Evolutionary conservation across 305 asterid species (phyloP).

Genomic region (Solanum aculeatissimum): DNA sequence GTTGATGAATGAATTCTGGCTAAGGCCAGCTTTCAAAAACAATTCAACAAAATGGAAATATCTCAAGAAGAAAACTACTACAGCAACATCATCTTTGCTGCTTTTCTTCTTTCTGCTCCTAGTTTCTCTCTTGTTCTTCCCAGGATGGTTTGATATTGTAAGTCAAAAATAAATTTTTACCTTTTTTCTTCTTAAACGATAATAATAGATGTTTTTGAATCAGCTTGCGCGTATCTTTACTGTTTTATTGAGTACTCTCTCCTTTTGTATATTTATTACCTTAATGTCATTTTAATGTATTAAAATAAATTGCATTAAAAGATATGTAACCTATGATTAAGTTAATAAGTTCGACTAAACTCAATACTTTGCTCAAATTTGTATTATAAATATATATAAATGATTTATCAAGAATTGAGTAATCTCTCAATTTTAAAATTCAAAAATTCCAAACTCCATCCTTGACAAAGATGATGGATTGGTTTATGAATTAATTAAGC

Average conservation of each 20-base stretch:
- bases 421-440: background rate
- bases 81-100: constrained; percentile 2
- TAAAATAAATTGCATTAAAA: background rate
- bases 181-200: background rate
- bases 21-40: background rate
- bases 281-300: background rate
- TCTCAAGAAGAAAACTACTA: background rate
- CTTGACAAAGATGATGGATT: no score
- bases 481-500: background rate
- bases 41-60: background rate
- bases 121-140: constrained; percentile 10
- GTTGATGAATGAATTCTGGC: constrained; percentile 1
- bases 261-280: background rate
- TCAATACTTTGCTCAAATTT: background rate
- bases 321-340: background rate
- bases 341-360: background rate
- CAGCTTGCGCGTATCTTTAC: background rate
- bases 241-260: background rate
- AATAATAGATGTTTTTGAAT: background rate
- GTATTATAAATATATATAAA: background rate
- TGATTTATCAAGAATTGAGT: background rate
- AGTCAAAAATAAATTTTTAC: constrained; percentile 20
- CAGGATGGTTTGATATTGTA: constrained; percentile 32
- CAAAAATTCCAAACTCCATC: background rate
- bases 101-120: constrained; percentile 9